Evolutionary conservation across 306 rosid genomes (phyloP), one percentile per base, ranked within the genome.

Genomic region (Dicorynia guianensis): DNA sequence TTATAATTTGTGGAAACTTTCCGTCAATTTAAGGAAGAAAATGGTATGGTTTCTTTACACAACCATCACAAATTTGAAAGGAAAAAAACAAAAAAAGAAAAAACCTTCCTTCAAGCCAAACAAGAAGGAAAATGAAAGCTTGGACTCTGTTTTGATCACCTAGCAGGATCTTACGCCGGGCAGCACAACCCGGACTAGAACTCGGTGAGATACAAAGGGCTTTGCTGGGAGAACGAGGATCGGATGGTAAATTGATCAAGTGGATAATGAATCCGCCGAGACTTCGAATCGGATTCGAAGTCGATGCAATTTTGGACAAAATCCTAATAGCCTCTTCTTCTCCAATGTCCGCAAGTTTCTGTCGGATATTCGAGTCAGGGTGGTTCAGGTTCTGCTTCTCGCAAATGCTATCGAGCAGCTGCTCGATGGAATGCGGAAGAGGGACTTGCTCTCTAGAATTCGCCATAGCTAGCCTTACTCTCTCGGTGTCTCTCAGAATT

Each of bases 281-380:
- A 62, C 18, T 67, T n/a, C 0, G 43, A 11, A 25, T 11, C 1
- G 8, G 42, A 8, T 75, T 75, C 0, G 8, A 0, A 4, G 3
- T 0, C 4, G 4, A 3, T 19, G 66, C 13, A 18, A 87, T 82
- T 7, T 0, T 33, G 0, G 5, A 4, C 17, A 87, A 76, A 18
- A 75, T 13, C 3, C 36, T 18, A 2, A 79, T 40, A 14, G 91
- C 87, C 14, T 7, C 39, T 52, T 79, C 63, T 47, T 87, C 87
- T 5, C 71, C 61, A 2, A 71, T 12, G 0, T 19, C 55, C 0
- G 80, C 63, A 8, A 87, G 80, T 25, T 19, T 25, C 15, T 13
- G 68, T 4, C 76, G 60, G 8, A 71, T 36, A 0, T 12, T 1
- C 7, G 74, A 20, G 8, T 46, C 64, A 0, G 76, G 80, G 3